phyloP scores from a whole-genome alignment of 768 basidiomycete genomes.

The Sporobolomyces phaffii region DNA sequence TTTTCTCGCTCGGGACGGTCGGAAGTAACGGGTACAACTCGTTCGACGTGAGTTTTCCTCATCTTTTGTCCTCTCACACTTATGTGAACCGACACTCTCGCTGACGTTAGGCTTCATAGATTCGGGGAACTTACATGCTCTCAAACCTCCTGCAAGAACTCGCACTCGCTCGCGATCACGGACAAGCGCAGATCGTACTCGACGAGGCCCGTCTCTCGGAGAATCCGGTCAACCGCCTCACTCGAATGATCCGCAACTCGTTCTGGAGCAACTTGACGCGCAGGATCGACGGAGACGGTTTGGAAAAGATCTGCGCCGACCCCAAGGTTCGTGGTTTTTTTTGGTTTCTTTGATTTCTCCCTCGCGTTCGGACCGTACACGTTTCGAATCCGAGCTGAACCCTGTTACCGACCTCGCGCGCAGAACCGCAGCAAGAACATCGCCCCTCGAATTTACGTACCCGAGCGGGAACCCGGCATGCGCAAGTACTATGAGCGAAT shows the following conservation, averaged over 20 bases:
- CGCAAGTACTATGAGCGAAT: slow-evolving; percentile 90
- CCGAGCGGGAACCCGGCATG: slow-evolving; percentile 84
- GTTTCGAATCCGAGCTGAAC: not conserved
- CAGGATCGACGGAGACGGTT: slow-evolving; percentile 91
- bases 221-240: slow-evolving; percentile 93
- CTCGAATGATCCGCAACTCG: slow-evolving; percentile 76
- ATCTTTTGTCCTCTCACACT: not conserved
- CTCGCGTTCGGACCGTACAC: too few species aligned
- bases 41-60: slow-evolving; percentile 70
- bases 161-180: slow-evolving; percentile 89
- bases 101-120: too few species aligned
- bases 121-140: slow-evolving; percentile 95
- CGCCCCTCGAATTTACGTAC: slow-evolving; percentile 90
- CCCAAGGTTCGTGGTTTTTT: slow-evolving; percentile 56
- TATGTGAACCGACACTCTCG: not conserved
- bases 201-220: slow-evolving; percentile 96
- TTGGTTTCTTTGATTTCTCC: too few species aligned
- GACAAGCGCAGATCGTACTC: slow-evolving; percentile 91
- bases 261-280: slow-evolving; percentile 98
- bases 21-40: slow-evolving; percentile 97
- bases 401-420: not conserved
- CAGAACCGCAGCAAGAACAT: slow-evolving; percentile 78
- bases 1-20: slow-evolving; percentile 90
- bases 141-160: slow-evolving; percentile 98
- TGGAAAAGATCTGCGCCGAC: slow-evolving; percentile 95